Conservation (phyloP, 441 rosid species). For the Metrosideros polymorpha region DNA sequence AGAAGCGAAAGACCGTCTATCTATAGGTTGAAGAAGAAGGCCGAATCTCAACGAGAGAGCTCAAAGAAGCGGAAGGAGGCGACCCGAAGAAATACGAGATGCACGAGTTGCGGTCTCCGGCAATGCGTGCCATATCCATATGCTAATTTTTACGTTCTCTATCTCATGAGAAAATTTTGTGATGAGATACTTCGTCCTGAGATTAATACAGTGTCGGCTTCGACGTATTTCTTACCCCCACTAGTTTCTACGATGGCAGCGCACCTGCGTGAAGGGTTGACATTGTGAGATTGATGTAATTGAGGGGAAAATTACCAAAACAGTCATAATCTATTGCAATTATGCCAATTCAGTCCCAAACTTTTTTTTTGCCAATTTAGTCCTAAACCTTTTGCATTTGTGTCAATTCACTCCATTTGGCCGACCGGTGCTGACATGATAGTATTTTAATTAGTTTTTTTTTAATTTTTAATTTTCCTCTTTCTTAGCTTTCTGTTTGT, state of each 20-base stretch:
- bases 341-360: no score
- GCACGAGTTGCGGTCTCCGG: background rate
- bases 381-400: no score
- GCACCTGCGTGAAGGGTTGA: background rate
- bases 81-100: background rate
- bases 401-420: no score
- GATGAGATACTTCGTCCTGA: background rate
- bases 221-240: background rate
- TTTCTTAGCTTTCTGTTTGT: no score
- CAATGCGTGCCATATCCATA: background rate
- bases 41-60: constrained; percentile 13
- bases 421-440: no score
- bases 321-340: no score
- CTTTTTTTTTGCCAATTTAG: no score
- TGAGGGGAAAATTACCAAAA: no score
- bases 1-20: constrained; percentile 17
- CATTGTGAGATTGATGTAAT: background rate
- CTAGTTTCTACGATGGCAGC: background rate
- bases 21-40: constrained; percentile 9
- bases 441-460: no score
- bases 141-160: background rate
- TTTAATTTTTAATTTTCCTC: no score
- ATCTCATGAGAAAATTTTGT: background rate
- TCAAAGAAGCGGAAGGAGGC: constrained; percentile 22
- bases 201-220: background rate